phyloP scores from a whole-genome alignment of 257 asterid genomes.

The Ligustrum vulgare region DNA sequence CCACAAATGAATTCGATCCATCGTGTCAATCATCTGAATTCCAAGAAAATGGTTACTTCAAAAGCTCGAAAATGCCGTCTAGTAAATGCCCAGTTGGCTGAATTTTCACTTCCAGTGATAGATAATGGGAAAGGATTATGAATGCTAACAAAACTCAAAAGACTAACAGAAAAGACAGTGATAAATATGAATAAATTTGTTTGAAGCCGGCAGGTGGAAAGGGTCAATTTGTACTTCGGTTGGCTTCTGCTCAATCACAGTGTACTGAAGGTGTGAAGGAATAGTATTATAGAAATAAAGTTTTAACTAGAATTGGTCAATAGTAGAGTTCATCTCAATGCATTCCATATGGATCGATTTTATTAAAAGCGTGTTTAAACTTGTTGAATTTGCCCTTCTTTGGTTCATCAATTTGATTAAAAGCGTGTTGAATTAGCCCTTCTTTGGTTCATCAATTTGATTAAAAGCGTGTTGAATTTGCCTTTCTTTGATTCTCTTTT shows the following conservation, averaged over 20 bases:
- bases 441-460: no score
- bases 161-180: conserved; percentile 8
- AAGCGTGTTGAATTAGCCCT: no score
- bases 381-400: background rate
- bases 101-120: background rate
- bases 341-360: conserved; percentile 19
- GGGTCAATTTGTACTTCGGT: conserved; percentile 20
- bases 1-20: background rate
- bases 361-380: background rate
- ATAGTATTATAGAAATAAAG: conserved; percentile 8
- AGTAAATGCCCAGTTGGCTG: conserved; percentile 16
- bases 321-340: conserved; percentile 7
- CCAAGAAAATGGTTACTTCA: background rate
- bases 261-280: background rate
- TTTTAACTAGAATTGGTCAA: background rate
- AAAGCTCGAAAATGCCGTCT: background rate
- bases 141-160: conserved; percentile 3
- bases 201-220: conserved; percentile 29
- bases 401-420: no score
- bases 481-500: no score
- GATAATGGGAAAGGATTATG: background rate
- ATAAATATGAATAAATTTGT: background rate
- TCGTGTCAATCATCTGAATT: background rate
- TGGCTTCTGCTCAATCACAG: conserved; percentile 21
- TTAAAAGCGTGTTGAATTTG: no score